Base-by-base conservation (phyloP, 2,329 filamentous ascomycete species). In the Fusarium chlamydosporum region DNA sequence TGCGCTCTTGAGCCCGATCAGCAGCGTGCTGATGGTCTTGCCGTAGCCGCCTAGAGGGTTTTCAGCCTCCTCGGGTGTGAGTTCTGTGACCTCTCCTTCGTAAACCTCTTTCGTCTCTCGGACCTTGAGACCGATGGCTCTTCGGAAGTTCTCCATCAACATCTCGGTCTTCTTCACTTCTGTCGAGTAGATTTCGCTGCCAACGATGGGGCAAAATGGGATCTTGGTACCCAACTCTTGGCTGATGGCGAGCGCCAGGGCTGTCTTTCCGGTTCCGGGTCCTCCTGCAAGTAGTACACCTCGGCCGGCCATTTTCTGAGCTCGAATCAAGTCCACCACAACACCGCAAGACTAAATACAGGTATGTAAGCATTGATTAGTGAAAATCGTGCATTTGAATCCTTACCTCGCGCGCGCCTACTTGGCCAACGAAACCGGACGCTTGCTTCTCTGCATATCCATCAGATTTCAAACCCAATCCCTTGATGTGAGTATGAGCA, bases 91-190 rank as follows among this genome's bases (percentile, higher is more conserved):
- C 82, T 99, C 96, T 77, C 96, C 96, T 83, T 99, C 96, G 82
- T 98, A 99, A 61, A 99, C 95, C 82, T 99, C 96, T 82, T 99
- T 99, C 53, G 95, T 97, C 85, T 99, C 96, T 76, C 96, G 93
- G 72, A 99, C 96, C 78, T 97, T 94, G 72, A 99, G 86, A 34
- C 95, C 96, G 79, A 99, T 99, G 61, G 96, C 96, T 77, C 96
- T 88, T 78, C 96, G 89, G 81, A 99, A 99, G 84, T 98, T 98
- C 86, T 99, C 96, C 96, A 98, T 98, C 78, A 99, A 84, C 72
- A 97, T 92, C 81, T 99, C 96, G 50, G 96, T 99, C 89, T 99
- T 99, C 89, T 99, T 99, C 69, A 99, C 94, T 82, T 99, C 96
- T 45, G 95, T 91, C 73, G 93, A 97, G 83, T 97, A 99, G 75